These are phyloP conservation scores for Myrica gale DNA, from an alignment of 306 rosid species.

Conservation along the genomic window DNA sequence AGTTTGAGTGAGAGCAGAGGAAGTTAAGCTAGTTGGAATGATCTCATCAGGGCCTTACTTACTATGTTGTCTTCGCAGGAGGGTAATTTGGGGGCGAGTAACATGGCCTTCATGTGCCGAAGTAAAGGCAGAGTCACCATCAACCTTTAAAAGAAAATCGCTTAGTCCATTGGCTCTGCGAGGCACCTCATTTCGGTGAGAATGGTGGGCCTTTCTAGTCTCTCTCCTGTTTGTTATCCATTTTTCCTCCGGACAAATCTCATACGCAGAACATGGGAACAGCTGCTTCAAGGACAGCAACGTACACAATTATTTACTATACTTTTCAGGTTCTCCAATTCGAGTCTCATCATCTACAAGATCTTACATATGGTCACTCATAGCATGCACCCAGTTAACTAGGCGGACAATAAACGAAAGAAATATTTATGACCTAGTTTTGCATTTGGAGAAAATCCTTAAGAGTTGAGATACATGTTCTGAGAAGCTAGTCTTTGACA, in stretches of 20 bases:
- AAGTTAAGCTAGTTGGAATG: constrained; percentile 41
- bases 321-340: constrained; percentile 12
- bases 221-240: constrained; percentile 25
- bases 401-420: neutral
- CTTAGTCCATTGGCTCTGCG: constrained; percentile 37
- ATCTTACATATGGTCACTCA: neutral
- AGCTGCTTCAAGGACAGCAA: constrained; percentile 28
- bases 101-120: constrained; percentile 96
- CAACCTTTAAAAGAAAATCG: constrained; percentile 47
- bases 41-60: constrained; percentile 29
- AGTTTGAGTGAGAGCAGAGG: constrained; percentile 1
- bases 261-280: constrained; percentile 70
- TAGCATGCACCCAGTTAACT: neutral
- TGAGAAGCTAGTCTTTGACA: neutral
- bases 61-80: constrained; percentile 36
- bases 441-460: neutral
- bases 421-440: neutral
- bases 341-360: neutral
- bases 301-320: constrained; percentile 25
- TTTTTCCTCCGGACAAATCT: constrained; percentile 43
- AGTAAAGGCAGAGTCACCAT: constrained; percentile 56
- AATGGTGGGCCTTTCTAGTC: constrained; percentile 57
- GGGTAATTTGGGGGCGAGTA: constrained; percentile 73
- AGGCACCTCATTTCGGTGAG: constrained; percentile 40
- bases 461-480: neutral